Percentiles rank a stretch among this genome's conserved stretches.
Conservation (phyloP, 1,139 yeast species). For the Sugiyamaella sp. region DNA sequence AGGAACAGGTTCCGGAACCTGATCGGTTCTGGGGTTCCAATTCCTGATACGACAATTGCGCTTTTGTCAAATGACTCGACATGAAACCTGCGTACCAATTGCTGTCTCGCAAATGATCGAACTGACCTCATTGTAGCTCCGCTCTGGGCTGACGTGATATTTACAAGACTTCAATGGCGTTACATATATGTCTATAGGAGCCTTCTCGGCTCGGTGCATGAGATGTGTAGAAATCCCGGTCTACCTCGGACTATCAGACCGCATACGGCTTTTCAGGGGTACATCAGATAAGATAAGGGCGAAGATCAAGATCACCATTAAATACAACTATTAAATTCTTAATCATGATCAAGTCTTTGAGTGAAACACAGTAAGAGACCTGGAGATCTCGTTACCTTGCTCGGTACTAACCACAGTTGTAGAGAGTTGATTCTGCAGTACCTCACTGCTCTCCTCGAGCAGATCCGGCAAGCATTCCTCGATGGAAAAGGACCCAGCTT, state of each 20-base stretch:
- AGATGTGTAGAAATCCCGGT: background rate
- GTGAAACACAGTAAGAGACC: slow-evolving; percentile 7
- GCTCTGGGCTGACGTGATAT: too few species aligned
- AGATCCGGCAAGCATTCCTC: background rate
- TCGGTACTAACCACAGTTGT: background rate
- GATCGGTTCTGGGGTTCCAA: slow-evolving; percentile 33
- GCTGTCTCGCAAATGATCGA: background rate
- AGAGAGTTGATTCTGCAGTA: background rate
- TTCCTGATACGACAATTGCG: slow-evolving; percentile 25
- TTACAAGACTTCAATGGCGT: too few species aligned
- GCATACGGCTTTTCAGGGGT: background rate
- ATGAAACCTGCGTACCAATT: slow-evolving; percentile 21
- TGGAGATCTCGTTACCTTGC: too few species aligned
- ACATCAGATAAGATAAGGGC: slow-evolving; percentile 1
- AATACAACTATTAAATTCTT: background rate
- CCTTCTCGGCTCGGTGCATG: background rate
- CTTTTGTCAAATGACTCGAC: slow-evolving; percentile 26
- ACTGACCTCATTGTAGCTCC: too few species aligned
- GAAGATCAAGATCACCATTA: background rate
- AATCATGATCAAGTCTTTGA: background rate
- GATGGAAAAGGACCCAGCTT: background rate
- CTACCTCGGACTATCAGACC: slow-evolving; percentile 1
- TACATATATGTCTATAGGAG: too few species aligned
- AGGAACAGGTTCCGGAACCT: slow-evolving; percentile 60
- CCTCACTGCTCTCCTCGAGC: background rate